Conservation (phyloP, 371 early-diverging fungal species). For the Mucor piriformis region DNA sequence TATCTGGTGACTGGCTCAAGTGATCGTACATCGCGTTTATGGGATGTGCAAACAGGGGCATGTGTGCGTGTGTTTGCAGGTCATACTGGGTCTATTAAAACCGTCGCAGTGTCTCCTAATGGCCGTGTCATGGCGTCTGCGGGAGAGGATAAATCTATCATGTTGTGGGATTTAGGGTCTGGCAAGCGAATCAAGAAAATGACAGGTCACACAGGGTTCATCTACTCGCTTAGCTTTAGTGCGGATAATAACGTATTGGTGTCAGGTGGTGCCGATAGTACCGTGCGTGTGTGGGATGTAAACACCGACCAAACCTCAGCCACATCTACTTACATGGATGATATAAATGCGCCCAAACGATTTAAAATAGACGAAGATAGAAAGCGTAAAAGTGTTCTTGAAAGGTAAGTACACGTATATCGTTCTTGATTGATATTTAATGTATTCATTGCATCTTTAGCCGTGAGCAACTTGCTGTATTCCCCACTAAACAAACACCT, state of each 20-base stretch:
- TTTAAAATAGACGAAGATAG: slow-evolving; percentile 21
- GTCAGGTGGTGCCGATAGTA: slow-evolving; percentile 92
- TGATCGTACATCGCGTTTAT: slow-evolving; percentile 95
- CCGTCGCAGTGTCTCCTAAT: slow-evolving; percentile 94
- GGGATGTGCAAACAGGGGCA: slow-evolving; percentile 93
- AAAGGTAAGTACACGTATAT: slow-evolving; percentile 16
- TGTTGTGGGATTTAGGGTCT: slow-evolving; percentile 97
- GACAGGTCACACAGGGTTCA: slow-evolving; percentile 85
- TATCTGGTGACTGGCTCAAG: slow-evolving; percentile 96
- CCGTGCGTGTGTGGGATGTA: slow-evolving; percentile 96
- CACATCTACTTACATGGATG: slow-evolving; percentile 15
- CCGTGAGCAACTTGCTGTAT: slow-evolving; percentile 76
- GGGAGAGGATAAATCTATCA: slow-evolving; percentile 83
- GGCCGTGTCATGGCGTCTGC: slow-evolving; percentile 94
- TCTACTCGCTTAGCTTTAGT: slow-evolving; percentile 91
- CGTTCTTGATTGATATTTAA: not conserved
- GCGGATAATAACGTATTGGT: slow-evolving; percentile 84
- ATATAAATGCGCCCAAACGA: slow-evolving; percentile 4
- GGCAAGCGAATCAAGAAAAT: slow-evolving; percentile 82
- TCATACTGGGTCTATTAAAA: slow-evolving; percentile 86
- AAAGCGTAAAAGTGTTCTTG: slow-evolving; percentile 23
- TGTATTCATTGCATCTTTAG: slow-evolving; percentile 17
- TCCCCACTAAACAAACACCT: slow-evolving; percentile 94
- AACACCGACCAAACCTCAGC: slow-evolving; percentile 49
- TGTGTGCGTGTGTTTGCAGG: slow-evolving; percentile 95